Conservation (phyloP, 2,329 filamentous ascomycete genomes). For the Botrytis medusae region DNA sequence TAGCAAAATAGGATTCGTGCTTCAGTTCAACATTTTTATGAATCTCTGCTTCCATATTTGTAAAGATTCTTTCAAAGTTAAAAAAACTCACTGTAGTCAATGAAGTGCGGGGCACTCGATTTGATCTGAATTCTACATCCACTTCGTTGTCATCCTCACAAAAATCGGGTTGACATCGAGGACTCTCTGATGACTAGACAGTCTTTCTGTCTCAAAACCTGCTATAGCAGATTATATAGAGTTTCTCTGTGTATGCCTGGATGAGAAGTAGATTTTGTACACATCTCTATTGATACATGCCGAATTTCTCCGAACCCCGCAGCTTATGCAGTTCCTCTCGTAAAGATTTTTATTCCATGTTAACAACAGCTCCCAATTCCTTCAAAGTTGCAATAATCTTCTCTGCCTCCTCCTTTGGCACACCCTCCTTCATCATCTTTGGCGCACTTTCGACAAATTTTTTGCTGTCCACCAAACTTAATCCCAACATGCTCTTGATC, state of each 20-base stretch:
- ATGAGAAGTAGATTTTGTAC: slow-evolving; percentile 39
- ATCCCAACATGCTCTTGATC: slow-evolving; percentile 90
- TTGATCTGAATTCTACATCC: neutral
- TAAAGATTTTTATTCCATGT: slow-evolving; percentile 81
- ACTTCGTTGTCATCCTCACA: neutral
- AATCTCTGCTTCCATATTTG: neutral
- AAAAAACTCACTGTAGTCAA: neutral
- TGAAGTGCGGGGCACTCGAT: neutral
- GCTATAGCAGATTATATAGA: neutral
- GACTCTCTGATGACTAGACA: slow-evolving; percentile 3
- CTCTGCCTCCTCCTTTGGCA: slow-evolving; percentile 98
- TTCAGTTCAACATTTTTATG: neutral
- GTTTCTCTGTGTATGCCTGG: neutral
- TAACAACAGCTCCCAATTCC: slow-evolving; percentile 82
- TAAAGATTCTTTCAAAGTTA: neutral
- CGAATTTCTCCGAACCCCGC: slow-evolving; percentile 28
- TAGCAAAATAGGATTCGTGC: neutral
- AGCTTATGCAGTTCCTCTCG: slow-evolving; percentile 29
- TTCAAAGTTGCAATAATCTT: slow-evolving; percentile 97
- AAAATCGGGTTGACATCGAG: neutral
- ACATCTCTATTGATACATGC: slow-evolving; percentile 40
- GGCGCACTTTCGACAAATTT: slow-evolving; percentile 99
- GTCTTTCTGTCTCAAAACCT: neutral
- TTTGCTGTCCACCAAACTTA: slow-evolving; percentile 98
- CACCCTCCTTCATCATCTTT: slow-evolving; percentile 98